A percentile compares a stretch with the other conserved stretches of the same genome.
Evolutionary conservation across 2,329 filamentous ascomycete species (phyloP).

Genomic region (Sporothrix mexicana): DNA sequence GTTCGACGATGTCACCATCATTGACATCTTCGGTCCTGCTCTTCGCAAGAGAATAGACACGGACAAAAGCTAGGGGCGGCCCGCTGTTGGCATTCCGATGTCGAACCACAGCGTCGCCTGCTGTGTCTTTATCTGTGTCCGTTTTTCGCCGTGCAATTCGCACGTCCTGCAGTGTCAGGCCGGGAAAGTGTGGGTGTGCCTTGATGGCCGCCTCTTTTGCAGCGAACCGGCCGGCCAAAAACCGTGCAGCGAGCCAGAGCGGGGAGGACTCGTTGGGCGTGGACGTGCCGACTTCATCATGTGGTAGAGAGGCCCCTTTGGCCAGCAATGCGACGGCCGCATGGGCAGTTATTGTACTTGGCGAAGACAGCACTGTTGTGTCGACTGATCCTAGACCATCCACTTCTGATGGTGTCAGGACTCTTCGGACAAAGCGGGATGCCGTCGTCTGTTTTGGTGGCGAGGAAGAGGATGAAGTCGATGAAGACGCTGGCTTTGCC

Average conservation of each 20-base stretch:
- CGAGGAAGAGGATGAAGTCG: background rate
- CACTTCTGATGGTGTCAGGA: constrained; percentile 54
- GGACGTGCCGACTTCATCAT: background rate
- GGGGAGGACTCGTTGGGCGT: constrained; percentile 17
- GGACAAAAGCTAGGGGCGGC: constrained; percentile 54
- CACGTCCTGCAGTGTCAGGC: constrained; percentile 68
- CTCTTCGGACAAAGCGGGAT: constrained; percentile 53
- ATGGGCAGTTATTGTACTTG: background rate
- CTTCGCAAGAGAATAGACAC: background rate
- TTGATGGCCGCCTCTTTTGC: constrained; percentile 79
- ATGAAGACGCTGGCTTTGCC: background rate
- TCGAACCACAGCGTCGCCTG: background rate
- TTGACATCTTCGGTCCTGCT: background rate
- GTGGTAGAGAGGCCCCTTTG: background rate
- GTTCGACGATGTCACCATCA: constrained; percentile 42
- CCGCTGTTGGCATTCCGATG: constrained; percentile 39
- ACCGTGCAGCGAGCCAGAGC: constrained; percentile 49
- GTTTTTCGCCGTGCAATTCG: constrained; percentile 44
- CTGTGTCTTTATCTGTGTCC: background rate
- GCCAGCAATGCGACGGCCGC: constrained; percentile 31
- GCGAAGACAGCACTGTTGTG: background rate
- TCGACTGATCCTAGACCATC: background rate
- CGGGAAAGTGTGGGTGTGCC: constrained; percentile 63
- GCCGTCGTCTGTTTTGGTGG: constrained; percentile 45
- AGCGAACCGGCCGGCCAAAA: constrained; percentile 62